Evolutionary conservation across 257 asterid species (phyloP).

Genomic region (Cruciata laevipes): DNA sequence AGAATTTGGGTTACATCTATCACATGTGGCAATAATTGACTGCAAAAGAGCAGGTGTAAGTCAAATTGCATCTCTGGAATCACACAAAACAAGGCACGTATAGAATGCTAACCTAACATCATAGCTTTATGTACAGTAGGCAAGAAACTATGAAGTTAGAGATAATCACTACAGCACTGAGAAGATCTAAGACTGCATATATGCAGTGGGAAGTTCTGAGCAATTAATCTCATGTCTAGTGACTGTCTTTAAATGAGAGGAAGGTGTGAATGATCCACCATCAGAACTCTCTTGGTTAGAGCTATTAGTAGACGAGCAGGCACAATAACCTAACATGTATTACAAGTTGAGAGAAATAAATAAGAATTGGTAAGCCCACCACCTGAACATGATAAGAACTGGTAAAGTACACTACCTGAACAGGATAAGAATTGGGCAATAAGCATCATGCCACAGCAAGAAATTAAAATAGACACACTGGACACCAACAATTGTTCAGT

Average conservation of each 20-base stretch:
- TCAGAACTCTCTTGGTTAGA: constrained; percentile 65
- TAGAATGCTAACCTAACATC: not conserved
- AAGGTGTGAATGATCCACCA: constrained; percentile 51
- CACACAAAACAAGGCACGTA: not conserved
- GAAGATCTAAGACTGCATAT: constrained; percentile 60
- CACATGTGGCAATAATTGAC: constrained; percentile 2
- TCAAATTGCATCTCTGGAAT: not conserved
- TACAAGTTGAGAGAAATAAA: not conserved
- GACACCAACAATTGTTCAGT: constrained; percentile 67
- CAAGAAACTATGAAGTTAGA: not conserved
- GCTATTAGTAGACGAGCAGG: constrained; percentile 56
- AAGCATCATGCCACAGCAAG: constrained; percentile 72
- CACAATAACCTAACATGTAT: constrained; percentile 59
- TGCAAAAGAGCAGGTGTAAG: not conserved
- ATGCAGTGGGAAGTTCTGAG: constrained; percentile 74
- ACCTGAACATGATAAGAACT: constrained; percentile 2
- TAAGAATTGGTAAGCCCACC: not conserved
- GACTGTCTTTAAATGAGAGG: constrained; percentile 46
- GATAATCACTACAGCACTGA: constrained; percentile 34
- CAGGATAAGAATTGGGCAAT: constrained; percentile 59
- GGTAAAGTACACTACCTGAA: constrained; percentile 45
- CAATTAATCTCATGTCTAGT: constrained; percentile 60
- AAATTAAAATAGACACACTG: constrained; percentile 59
- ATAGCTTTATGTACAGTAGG: not conserved
- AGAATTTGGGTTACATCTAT: not conserved